Evolutionary conservation across 2,329 filamentous ascomycete species (phyloP), one percentile per base, ranked within the genome.

Genomic region (Scytalidium sp.): DNA sequence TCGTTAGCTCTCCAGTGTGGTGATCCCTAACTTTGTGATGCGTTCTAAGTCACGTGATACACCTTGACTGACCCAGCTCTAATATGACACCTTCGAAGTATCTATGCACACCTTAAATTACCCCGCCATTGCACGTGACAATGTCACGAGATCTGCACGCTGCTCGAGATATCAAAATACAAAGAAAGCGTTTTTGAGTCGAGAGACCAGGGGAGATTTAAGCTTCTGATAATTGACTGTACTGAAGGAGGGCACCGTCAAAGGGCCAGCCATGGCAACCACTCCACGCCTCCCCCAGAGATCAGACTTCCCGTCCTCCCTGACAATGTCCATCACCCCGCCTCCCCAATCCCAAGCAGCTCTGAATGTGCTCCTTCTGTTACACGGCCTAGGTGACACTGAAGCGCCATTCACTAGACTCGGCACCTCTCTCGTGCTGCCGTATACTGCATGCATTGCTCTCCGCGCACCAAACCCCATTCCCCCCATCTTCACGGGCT

Each of bases 331-430:
- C 45, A 61, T 68, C 23, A 56, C 61, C 54, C 67, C 57, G 45
- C 64, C 59, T 42, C 60, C 53, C 50, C 62, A 50, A 47, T 46
- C 70, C 48, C 68, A 74, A 19, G 64, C 70, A 3, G 67, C 79
- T 19, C 75, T 75, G 49, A 88, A 87, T 63, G 68, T 87, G 54
- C 76, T 88, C 41, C 68, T 88, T 60, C 77, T 88, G 27, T 76
- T 88, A 3, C 85, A 88, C 63, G 84, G 85, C 51, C 74, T 88
- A 17, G 85, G 85, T 44, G 85, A 88, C 64, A 82, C 75, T 11
- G 72, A 81, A 45, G 59, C 65, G 19, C 71, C 80, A 27, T 88
- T 88, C 66, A 75, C 75, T 21, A 70, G 67, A 19, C 78, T 88
- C 27, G 83, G 74, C 10, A 70, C 70, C 32, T 78, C 81, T 49